phyloP scores from a whole-genome alignment of 2,329 filamentous ascomycete genomes.

The Biscogniauxia marginata region DNA sequence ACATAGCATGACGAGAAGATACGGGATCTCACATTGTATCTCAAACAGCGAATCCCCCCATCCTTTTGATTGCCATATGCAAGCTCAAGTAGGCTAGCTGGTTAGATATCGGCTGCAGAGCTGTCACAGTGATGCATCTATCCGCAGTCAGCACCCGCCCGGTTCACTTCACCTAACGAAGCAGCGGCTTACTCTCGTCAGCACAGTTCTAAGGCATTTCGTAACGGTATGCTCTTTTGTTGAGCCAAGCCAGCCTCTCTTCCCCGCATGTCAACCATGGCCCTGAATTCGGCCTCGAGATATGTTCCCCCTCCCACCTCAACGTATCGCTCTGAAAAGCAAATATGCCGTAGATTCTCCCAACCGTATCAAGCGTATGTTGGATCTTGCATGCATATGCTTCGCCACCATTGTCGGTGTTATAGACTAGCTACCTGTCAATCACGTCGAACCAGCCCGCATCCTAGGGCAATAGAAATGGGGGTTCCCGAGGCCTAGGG shows the following conservation, averaged over 20 bases:
- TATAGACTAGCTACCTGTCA: background rate
- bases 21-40: background rate
- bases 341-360: too few species aligned
- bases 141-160: background rate
- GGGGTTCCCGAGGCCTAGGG: slow-evolving; percentile 14
- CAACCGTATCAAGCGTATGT: too few species aligned
- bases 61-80: too few species aligned
- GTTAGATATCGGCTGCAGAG: slow-evolving; percentile 15
- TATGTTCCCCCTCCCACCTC: too few species aligned
- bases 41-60: background rate
- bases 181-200: background rate
- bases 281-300: too few species aligned
- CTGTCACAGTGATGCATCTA: slow-evolving; percentile 6
- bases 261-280: too few species aligned
- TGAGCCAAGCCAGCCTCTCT: too few species aligned
- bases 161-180: slow-evolving; percentile 12
- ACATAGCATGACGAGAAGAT: too few species aligned
- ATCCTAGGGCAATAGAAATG: slow-evolving; percentile 5
- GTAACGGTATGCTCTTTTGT: too few species aligned
- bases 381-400: too few species aligned
- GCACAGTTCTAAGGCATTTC: background rate
- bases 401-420: too few species aligned
- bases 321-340: too few species aligned
- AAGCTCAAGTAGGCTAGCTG: background rate
- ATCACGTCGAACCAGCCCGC: slow-evolving; percentile 1